These are phyloP conservation scores for Marsdenia floribunda DNA, from an alignment of 257 asterid species.

Conservation along the genomic window DNA sequence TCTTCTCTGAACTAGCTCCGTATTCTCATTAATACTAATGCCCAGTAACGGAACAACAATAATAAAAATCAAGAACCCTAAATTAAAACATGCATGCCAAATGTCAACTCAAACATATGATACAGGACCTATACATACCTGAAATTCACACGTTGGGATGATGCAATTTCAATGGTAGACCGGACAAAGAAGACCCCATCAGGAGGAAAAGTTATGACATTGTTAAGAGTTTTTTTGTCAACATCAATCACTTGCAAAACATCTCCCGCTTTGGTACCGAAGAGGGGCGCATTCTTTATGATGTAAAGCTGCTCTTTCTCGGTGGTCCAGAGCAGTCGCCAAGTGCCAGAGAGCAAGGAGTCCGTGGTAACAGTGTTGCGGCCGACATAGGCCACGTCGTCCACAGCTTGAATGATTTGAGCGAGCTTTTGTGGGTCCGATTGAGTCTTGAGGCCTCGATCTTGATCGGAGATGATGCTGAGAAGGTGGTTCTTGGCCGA, in stretches of 20 bases:
- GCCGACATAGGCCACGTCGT: conserved; percentile 46
- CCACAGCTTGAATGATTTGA: conserved; percentile 59
- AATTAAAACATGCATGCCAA: neutral
- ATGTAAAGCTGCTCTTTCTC: conserved; percentile 95
- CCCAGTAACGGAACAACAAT: neutral
- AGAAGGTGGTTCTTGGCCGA: conserved; percentile 75
- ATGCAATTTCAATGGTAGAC: conserved; percentile 62
- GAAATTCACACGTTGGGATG: conserved; percentile 76
- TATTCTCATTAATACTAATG: neutral
- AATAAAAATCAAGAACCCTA: neutral
- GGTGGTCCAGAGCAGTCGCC: conserved; percentile 96
- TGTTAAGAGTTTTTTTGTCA: conserved; percentile 47
- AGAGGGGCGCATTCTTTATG: conserved; percentile 50
- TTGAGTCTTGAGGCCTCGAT: conserved; percentile 84
- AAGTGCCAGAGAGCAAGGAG: conserved; percentile 56
- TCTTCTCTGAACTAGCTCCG: neutral
- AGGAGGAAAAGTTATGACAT: conserved; percentile 86
- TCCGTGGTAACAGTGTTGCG: conserved; percentile 58
- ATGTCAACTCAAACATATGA: neutral
- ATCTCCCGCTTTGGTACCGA: conserved; percentile 81
- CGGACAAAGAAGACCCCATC: conserved; percentile 94
- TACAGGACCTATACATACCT: conserved; percentile 26
- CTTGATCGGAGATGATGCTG: conserved; percentile 67
- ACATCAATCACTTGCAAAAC: conserved; percentile 86
- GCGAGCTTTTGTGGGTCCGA: conserved; percentile 57